Evolutionary conservation across 805 yeast species (phyloP), one percentile per base, ranked within the genome.

Genomic region (Geotrichum ghanense): DNA sequence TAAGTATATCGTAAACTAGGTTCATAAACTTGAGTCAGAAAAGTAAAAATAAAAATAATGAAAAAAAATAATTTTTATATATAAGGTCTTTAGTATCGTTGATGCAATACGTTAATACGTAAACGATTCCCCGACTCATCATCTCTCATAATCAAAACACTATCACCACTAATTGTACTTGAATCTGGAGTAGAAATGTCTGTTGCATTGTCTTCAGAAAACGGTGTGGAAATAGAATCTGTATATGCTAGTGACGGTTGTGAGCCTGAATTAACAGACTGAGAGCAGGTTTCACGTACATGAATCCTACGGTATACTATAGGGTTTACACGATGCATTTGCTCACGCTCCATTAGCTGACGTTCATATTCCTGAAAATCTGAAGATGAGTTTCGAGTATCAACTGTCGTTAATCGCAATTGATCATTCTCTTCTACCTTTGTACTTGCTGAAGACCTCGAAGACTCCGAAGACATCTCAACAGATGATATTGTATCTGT

Each of bases 401-500:
- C n/a, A n/a, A n/a, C n/a, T n/a, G n/a, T n/a, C n/a, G n/a, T n/a
- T n/a, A n/a, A n/a, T n/a, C n/a, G n/a, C n/a, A n/a, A n/a, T n/a
- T n/a, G n/a, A n/a, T n/a, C n/a, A n/a, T n/a, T n/a, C n/a, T n/a
- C n/a, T n/a, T n/a, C n/a, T n/a, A n/a, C n/a, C n/a, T n/a, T n/a
- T n/a, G n/a, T n/a, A n/a, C n/a, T n/a, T n/a, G n/a, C n/a, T n/a
- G n/a, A n/a, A n/a, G n/a, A n/a, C n/a, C n/a, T n/a, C n/a, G n/a
- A n/a, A n/a, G n/a, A n/a, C n/a, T n/a, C n/a, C n/a, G n/a, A n/a
- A n/a, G n/a, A n/a, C n/a, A n/a, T n/a, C n/a, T n/a, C n/a, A n/a
- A n/a, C n/a, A n/a, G n/a, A 34, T 70, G 22, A 72, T 74, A 1
- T 55, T 73, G 27, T 54, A 73, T 22, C 53, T 64, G 35, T 63